Conservation (phyloP, 176 grass and related monocot genomes). For the Puya raimondii region DNA sequence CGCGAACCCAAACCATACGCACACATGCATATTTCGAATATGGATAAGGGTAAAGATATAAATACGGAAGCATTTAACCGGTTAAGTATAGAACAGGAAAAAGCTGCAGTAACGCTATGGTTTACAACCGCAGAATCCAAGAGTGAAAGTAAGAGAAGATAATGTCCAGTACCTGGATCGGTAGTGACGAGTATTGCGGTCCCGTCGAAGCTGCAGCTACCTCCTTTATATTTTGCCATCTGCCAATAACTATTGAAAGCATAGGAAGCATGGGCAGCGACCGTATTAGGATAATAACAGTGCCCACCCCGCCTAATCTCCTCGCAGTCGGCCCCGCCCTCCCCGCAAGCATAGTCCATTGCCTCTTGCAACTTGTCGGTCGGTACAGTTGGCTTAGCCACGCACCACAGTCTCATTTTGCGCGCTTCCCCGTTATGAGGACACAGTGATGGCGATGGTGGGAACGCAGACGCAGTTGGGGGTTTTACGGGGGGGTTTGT, state of each 20-base stretch:
- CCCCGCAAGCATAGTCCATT: conserved; percentile 37
- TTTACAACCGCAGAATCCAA: background rate
- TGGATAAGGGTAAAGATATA: too few species aligned
- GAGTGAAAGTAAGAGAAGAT: background rate
- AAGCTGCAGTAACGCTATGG: background rate
- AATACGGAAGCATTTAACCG: too few species aligned
- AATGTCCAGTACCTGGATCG: conserved; percentile 27
- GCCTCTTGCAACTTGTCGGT: conserved; percentile 26
- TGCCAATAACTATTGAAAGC: conserved; percentile 45
- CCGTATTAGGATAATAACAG: conserved; percentile 32
- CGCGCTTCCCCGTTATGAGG: background rate
- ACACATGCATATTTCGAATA: too few species aligned
- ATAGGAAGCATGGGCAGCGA: conserved; percentile 23
- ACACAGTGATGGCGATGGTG: background rate
- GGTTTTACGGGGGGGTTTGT: background rate
- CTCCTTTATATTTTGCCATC: conserved; percentile 15
- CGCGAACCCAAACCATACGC: too few species aligned
- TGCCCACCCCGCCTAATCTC: conserved; percentile 24
- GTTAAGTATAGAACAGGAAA: too few species aligned
- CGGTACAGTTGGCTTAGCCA: conserved; percentile 24
- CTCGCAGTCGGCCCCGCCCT: conserved; percentile 25
- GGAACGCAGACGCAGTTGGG: background rate
- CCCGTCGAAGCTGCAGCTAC: conserved; percentile 31
- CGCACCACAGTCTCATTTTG: conserved; percentile 17
- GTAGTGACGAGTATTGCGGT: conserved; percentile 22